These are phyloP conservation scores for Phytophthora hybrid DNA, from an alignment of 352 stramenopile species.

Conservation along the genomic window DNA sequence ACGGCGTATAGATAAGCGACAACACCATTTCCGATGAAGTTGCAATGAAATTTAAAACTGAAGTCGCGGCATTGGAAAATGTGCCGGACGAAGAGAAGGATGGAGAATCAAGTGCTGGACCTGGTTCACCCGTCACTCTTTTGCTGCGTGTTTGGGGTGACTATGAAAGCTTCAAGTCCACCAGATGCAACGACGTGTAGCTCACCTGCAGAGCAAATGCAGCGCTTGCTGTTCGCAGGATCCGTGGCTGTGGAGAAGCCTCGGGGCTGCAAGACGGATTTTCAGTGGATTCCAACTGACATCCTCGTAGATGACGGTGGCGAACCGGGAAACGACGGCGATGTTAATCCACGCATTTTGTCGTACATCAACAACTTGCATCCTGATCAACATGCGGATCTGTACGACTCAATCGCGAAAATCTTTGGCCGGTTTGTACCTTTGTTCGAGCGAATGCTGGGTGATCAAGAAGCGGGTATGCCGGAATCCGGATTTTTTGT, in stretches of 20 bases:
- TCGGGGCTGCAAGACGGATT: conserved; percentile 19
- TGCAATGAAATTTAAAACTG: conserved; percentile 35
- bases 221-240: conserved; percentile 32
- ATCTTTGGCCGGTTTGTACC: conserved; percentile 51
- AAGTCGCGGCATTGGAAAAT: conserved; percentile 47
- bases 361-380: conserved; percentile 74
- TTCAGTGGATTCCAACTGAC: conserved; percentile 58
- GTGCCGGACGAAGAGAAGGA: conserved; percentile 54
- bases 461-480: neutral
- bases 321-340: neutral
- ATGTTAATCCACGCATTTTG: conserved; percentile 16
- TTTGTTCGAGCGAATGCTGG: conserved; percentile 47
- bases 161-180: conserved; percentile 5
- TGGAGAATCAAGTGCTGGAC: conserved; percentile 56
- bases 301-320: conserved; percentile 23
- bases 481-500: neutral
- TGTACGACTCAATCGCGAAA: conserved; percentile 44
- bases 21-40: conserved; percentile 31
- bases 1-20: conserved; percentile 50
- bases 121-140: conserved; percentile 72
- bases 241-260: conserved; percentile 23
- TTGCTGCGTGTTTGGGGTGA: conserved; percentile 59
- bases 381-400: conserved; percentile 21
- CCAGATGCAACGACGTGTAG: neutral
- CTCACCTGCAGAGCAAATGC: conserved; percentile 42